These are phyloP conservation scores for Fraxinus angustifolia DNA, from an alignment of 305 asterid species.

Conservation along the genomic window DNA sequence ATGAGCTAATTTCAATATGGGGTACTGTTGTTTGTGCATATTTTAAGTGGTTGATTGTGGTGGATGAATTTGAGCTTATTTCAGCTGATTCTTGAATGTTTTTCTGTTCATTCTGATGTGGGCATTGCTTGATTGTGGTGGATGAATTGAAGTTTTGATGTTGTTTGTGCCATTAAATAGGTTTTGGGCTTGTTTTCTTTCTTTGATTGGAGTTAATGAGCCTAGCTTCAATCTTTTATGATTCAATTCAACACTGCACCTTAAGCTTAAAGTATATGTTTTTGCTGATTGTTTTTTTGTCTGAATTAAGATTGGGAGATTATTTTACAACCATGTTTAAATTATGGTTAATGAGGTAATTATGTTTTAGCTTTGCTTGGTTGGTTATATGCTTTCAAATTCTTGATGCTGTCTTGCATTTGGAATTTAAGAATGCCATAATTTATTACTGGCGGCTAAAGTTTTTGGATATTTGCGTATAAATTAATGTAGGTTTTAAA, in stretches of 20 bases:
- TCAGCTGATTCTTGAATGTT: constrained; percentile 45
- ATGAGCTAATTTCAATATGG: constrained; percentile 35
- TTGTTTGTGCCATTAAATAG: constrained; percentile 26
- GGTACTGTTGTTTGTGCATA: constrained; percentile 27
- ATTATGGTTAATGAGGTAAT: background rate
- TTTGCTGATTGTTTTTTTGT: background rate
- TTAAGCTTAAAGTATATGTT: constrained; percentile 15
- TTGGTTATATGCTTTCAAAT: constrained; percentile 12
- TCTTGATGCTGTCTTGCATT: background rate
- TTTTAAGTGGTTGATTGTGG: background rate
- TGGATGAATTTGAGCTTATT: constrained; percentile 13
- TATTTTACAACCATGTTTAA: background rate
- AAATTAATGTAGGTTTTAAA: background rate
- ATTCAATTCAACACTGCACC: constrained; percentile 28
- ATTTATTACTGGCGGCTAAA: background rate
- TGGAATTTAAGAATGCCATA: background rate
- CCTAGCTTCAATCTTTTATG: constrained; percentile 18
- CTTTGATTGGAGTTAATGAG: constrained; percentile 23
- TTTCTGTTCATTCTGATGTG: constrained; percentile 26
- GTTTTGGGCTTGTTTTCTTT: constrained; percentile 26
- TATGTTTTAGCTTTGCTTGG: constrained; percentile 23
- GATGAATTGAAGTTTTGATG: constrained; percentile 29
- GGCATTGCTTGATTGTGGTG: constrained; percentile 31
- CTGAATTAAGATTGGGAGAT: background rate
- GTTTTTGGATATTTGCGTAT: background rate